phyloP scores from a whole-genome alignment of 2,329 filamentous ascomycete species.

The Graphiopsis chlorocephala region DNA sequence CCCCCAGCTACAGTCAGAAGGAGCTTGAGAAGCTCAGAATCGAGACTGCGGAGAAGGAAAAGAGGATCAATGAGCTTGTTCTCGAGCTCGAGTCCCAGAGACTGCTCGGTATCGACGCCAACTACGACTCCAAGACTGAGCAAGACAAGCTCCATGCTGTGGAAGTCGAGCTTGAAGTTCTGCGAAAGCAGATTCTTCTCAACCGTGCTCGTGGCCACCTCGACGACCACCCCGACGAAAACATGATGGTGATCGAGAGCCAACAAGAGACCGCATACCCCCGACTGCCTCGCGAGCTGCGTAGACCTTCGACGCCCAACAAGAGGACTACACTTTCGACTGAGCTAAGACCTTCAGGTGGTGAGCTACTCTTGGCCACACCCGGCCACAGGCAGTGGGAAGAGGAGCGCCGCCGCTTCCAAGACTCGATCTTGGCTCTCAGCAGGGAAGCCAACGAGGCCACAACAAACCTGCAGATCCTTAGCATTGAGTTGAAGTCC shows the following conservation, averaged over 20 bases:
- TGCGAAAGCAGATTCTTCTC: constrained; percentile 35
- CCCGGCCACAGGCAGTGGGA: constrained; percentile 13
- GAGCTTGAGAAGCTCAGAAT: constrained; percentile 37
- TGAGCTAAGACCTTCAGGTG: constrained; percentile 8
- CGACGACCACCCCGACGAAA: constrained; percentile 26
- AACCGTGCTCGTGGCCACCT: constrained; percentile 21
- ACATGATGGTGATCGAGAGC: constrained; percentile 34
- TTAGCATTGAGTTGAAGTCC: constrained; percentile 44
- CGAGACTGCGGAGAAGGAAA: constrained; percentile 38
- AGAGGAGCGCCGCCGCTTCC: constrained; percentile 33
- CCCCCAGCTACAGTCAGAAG: constrained; percentile 24
- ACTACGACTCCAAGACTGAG: constrained; percentile 34
- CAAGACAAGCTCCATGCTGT: constrained; percentile 32
- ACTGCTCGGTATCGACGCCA: constrained; percentile 40
- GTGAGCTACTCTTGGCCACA: constrained; percentile 18
- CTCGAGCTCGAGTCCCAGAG: constrained; percentile 38
- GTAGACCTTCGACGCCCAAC: neutral
- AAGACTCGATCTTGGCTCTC: constrained; percentile 42
- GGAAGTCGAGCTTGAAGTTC: constrained; percentile 30
- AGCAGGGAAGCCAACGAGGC: constrained; percentile 39
- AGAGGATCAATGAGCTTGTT: constrained; percentile 30
- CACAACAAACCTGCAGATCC: constrained; percentile 40
- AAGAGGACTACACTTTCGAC: constrained; percentile 4
- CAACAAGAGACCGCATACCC: constrained; percentile 29
- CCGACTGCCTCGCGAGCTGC: constrained; percentile 21